Evolutionary conservation across 2,329 filamentous ascomycete genomes (phyloP), one percentile per base, ranked within the genome.

Genomic region (Akanthomyces lecanii): DNA sequence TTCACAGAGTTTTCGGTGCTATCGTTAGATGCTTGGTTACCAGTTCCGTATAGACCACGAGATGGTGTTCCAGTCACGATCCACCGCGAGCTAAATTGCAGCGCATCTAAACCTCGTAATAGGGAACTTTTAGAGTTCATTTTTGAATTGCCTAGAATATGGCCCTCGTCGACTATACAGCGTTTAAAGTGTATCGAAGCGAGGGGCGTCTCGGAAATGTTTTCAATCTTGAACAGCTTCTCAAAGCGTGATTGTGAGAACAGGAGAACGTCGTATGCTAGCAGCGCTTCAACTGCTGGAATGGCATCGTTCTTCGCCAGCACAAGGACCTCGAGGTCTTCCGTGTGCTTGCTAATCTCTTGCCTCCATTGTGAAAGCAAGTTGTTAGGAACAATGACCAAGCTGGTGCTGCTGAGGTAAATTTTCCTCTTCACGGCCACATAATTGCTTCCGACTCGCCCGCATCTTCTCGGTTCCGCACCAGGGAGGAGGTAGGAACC

Each of bases 121-220:
- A 86, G 69, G 47, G 82, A 79, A 51, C 86, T 91, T 67, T 81
- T 85, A 58, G 78, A 79, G 11, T 78, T 78, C 6, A 75, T 73
- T 2, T 76, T 82, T 0, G 84, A 84, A 44, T 90, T 89, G 0
- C 91, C 91, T 64, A 97, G 87, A 64, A 85, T 89, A 72, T 97
- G 92, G 0, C 94, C 94, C 79, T 97, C 94, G 67, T 98, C 94
- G 21, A 96, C 89, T 52, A 98, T 93, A 53, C 96, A 88, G 1
- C 94, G 84, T 69, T 97, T 88, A 82, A 94, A 97, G 68, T 91
- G 92, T 4, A 97, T 75, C 8, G 84, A 75, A 45, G 86, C 85
- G 21, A 97, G 75, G 0, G 89, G 84, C 1, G 86, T 90, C 11
- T 82, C 72, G 38, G 63, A 77, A 44, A 66, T 73, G 3, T 66